Percentiles rank a stretch among this genome's conserved stretches.
These are phyloP conservation scores for Neurospora sp. DNA, from an alignment of 2,329 filamentous ascomycete species.

Conservation along the genomic window DNA sequence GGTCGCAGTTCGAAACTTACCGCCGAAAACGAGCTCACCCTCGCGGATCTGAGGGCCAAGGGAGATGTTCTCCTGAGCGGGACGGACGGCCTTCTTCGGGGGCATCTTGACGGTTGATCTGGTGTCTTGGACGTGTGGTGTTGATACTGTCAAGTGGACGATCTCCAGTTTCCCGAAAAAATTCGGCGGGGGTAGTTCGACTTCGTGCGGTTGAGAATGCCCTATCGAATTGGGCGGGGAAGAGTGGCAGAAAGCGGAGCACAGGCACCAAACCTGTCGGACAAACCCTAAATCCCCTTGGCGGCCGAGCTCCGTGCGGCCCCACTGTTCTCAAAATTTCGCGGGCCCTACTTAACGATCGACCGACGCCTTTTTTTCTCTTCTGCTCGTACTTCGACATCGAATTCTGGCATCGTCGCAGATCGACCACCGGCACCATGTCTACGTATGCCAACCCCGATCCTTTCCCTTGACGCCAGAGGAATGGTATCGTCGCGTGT, in stretches of 20 bases:
- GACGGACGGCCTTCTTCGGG: slow-evolving; percentile 81
- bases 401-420: slow-evolving; percentile 22
- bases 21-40: slow-evolving; percentile 97
- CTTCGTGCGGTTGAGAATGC: slow-evolving; percentile 17
- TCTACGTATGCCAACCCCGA: slow-evolving; percentile 21
- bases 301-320: neutral
- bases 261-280: slow-evolving; percentile 3
- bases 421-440: slow-evolving; percentile 27
- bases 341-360: slow-evolving; percentile 9
- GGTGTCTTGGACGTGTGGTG: slow-evolving; percentile 21
- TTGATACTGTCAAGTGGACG: slow-evolving; percentile 18
- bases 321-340: slow-evolving; percentile 7
- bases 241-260: slow-evolving; percentile 13
- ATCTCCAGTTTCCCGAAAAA: slow-evolving; percentile 11
- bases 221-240: slow-evolving; percentile 18
- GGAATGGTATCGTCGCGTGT: slow-evolving; percentile 19
- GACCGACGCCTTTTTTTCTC: slow-evolving; percentile 5
- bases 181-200: slow-evolving; percentile 11
- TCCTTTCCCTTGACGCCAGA: slow-evolving; percentile 8
- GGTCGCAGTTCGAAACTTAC: slow-evolving; percentile 6
- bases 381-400: slow-evolving; percentile 8
- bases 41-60: slow-evolving; percentile 79
- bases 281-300: slow-evolving; percentile 19
- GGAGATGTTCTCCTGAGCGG: slow-evolving; percentile 94
- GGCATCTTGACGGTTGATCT: slow-evolving; percentile 59